phyloP scores from a whole-genome alignment of 495 filamentous ascomycete genomes.

The Talaromyces stipitatus region DNA sequence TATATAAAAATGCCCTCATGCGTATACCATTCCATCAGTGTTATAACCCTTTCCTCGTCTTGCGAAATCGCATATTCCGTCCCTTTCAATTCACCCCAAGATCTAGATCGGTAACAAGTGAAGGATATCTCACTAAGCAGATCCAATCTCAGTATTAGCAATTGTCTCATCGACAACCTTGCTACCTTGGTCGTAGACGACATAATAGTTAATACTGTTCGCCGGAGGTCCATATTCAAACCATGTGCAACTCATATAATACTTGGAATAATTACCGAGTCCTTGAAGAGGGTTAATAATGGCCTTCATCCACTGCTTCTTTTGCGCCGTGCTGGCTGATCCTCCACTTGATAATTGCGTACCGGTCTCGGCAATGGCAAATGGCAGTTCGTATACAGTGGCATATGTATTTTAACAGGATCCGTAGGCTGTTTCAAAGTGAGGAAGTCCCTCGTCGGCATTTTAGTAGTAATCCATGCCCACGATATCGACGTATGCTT shows the following conservation, averaged over 20 bases:
- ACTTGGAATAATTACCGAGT: neutral
- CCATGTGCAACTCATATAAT: constrained; percentile 3
- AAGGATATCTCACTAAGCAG: neutral
- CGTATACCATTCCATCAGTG: no score
- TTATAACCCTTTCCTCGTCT: no score
- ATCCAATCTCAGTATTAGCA: neutral
- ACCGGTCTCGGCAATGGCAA: neutral
- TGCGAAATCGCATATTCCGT: no score
- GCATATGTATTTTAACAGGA: neutral
- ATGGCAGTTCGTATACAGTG: neutral
- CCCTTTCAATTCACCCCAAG: no score
- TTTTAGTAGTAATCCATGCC: constrained; percentile 1
- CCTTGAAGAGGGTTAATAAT: neutral
- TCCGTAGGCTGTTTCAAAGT: neutral
- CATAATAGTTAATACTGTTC: neutral
- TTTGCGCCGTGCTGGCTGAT: neutral
- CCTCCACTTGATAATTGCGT: neutral
- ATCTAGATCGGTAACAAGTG: no score
- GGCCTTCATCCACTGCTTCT: neutral
- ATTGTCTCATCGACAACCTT: neutral
- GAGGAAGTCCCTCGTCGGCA: neutral
- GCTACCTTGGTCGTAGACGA: neutral
- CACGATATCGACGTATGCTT: neutral
- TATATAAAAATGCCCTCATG: no score
- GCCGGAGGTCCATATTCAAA: constrained; percentile 1